These are phyloP conservation scores for Silene noctiflora DNA, from an alignment of 179 eudicot genomes.

Conservation along the genomic window DNA sequence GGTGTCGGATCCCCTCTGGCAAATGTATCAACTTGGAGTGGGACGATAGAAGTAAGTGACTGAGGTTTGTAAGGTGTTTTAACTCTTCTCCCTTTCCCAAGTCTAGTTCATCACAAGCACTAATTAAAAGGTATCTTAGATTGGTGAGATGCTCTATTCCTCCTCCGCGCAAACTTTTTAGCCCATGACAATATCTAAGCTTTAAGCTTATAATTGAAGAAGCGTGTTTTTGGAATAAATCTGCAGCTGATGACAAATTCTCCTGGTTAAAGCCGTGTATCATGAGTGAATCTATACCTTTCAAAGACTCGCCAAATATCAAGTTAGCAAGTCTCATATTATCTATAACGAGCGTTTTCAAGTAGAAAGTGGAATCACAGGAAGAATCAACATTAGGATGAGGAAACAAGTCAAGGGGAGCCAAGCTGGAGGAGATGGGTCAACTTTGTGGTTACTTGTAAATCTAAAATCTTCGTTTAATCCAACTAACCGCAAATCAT, in stretches of 20 bases:
- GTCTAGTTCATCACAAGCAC: not conserved
- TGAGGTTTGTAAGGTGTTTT: not conserved
- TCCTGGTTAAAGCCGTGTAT: not conserved
- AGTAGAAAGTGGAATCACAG: no score
- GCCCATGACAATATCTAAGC: no score
- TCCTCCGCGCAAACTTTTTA: no score
- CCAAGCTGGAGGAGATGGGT: no score
- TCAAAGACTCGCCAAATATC: not conserved
- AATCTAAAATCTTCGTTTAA: not conserved
- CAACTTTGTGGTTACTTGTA: no score
- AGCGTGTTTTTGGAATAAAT: no score
- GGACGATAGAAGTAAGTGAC: not conserved
- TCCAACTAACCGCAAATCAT: not conserved
- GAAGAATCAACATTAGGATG: no score
- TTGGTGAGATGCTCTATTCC: no score
- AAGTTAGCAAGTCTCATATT: not conserved
- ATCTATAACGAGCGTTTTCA: not conserved
- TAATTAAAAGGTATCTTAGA: no score
- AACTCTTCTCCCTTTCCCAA: not conserved
- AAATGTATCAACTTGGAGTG: not conserved
- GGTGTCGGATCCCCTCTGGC: constrained; percentile 16
- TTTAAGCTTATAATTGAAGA: no score
- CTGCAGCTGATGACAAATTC: no score
- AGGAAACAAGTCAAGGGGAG: no score
- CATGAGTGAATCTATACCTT: not conserved